Evolutionary conservation across 805 yeast species (phyloP), one percentile per base, ranked within the genome.

Genomic region (Nakazawaea ambrosiae): DNA sequence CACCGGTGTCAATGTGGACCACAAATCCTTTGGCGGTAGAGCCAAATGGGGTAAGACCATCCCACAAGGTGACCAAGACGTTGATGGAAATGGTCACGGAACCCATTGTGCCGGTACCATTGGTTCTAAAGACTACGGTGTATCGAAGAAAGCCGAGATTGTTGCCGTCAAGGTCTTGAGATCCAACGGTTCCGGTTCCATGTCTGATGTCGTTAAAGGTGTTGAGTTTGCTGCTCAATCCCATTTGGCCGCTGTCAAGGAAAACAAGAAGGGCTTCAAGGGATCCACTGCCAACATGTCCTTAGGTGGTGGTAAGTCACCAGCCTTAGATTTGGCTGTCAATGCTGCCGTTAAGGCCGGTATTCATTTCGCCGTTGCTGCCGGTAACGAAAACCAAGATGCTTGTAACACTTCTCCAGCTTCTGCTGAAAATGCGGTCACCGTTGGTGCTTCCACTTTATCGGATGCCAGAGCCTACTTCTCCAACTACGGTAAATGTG

Each of bases 91-190:
- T 51, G 97, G 96, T 36, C 97, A 88, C 61, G 97, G 97, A 53
- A 86, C 96, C 32, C 97, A 88, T 55, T 86, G 94, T 65, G 95
- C 96, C n/a, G 97, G 96, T 62, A 87, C 94, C 25, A 85, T 89
- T 51, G 96, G 81, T 35, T 82, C 92, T 17, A 67, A 68, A 43
- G 65, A 75, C 36, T 85, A 80, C 47, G 96, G 96, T 64, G 85
- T 86, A 39, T 89, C 95, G 40, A 86, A 87, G 61, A 67, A 74
- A 36, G 92, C 89, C 8, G 68, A 78, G 16, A 59, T 86, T 39
- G 87, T 82, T 49, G 94, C 94, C 22, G 84, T 86, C 43, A 85
- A 86, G 58, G 95, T 86, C 8, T 69, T 86, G 59, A 76, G 81
- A 61, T 77, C 86, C 22, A 78, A 81, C 54, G 95, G 94, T 48